These are phyloP conservation scores for Ophiorrhiza pumila DNA, from an alignment of 257 asterid genomes.

Conservation along the genomic window DNA sequence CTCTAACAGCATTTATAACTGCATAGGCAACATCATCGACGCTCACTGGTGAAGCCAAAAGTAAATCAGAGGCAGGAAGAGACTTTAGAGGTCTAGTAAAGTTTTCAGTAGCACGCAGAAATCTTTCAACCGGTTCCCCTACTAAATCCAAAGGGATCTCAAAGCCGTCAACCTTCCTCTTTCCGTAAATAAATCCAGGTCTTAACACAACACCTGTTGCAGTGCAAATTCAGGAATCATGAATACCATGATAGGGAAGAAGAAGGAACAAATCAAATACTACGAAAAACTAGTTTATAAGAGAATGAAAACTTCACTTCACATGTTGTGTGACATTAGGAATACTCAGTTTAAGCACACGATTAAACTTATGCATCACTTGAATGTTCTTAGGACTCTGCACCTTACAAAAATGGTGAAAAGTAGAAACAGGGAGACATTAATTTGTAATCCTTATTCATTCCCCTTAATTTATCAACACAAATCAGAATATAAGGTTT, in stretches of 20 bases:
- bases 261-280: neutral
- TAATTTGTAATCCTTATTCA: neutral
- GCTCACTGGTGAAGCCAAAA: conserved; percentile 87
- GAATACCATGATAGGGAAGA: conserved; percentile 1
- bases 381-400: neutral
- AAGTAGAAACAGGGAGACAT: neutral
- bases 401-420: neutral
- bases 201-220: conserved; percentile 78
- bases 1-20: conserved; percentile 60
- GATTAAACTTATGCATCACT: neutral
- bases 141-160: conserved; percentile 88
- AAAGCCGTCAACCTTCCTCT: conserved; percentile 71
- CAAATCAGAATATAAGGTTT: neutral
- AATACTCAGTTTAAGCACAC: neutral
- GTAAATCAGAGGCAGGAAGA: conserved; percentile 83
- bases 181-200: conserved; percentile 91
- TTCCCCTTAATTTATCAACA: neutral
- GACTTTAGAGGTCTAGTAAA: conserved; percentile 74
- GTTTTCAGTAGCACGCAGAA: conserved; percentile 54
- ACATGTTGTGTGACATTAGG: neutral
- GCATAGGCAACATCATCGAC: conserved; percentile 89
- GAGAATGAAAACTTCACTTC: neutral
- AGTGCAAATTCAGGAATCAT: conserved; percentile 6
- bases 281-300: neutral
- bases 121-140: conserved; percentile 77